Percentiles rank a stretch among this genome's conserved stretches.
phyloP scores from a whole-genome alignment of 352 stramenopile genomes.

The Phytophthora crassamura region DNA sequence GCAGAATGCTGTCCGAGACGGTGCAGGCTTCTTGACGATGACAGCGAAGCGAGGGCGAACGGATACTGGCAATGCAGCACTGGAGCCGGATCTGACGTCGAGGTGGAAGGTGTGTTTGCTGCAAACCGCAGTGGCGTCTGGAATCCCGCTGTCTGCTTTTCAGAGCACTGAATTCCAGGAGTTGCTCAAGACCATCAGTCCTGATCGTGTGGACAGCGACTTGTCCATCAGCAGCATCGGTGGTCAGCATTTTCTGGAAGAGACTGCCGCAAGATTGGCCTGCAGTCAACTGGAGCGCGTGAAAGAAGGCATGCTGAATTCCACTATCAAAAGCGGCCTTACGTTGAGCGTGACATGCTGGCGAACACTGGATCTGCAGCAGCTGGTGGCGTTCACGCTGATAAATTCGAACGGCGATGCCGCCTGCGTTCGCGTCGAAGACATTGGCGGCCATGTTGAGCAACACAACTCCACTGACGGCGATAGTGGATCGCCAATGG shows the following conservation, averaged over 20 bases:
- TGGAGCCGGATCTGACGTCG: constrained; percentile 10
- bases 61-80: constrained; percentile 8
- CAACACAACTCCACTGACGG: constrained; percentile 32
- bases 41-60: constrained; percentile 26
- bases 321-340: constrained; percentile 80
- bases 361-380: constrained; percentile 65
- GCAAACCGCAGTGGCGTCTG: constrained; percentile 43
- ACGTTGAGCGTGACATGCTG: constrained; percentile 80
- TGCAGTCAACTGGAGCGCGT: constrained; percentile 71
- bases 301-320: constrained; percentile 86
- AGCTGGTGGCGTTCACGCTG: constrained; percentile 78
- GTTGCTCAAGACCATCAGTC: constrained; percentile 41
- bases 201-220: constrained; percentile 9
- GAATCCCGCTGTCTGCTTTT: constrained; percentile 48
- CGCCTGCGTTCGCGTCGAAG: constrained; percentile 67
- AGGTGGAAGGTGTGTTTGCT: constrained; percentile 39
- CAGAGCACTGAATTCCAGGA: constrained; percentile 53
- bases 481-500: constrained; percentile 21
- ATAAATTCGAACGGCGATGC: constrained; percentile 83
- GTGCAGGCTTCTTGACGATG: constrained; percentile 10
- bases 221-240: constrained; percentile 29
- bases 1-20: constrained; percentile 9
- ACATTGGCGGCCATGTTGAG: constrained; percentile 45
- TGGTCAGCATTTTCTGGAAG: constrained; percentile 45
- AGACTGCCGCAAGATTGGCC: constrained; percentile 47